Percentiles rank a stretch among this genome's conserved stretches.
phyloP scores from a whole-genome alignment of 192 early-diverging fungal genomes.

The Backusella psychrophila region DNA sequence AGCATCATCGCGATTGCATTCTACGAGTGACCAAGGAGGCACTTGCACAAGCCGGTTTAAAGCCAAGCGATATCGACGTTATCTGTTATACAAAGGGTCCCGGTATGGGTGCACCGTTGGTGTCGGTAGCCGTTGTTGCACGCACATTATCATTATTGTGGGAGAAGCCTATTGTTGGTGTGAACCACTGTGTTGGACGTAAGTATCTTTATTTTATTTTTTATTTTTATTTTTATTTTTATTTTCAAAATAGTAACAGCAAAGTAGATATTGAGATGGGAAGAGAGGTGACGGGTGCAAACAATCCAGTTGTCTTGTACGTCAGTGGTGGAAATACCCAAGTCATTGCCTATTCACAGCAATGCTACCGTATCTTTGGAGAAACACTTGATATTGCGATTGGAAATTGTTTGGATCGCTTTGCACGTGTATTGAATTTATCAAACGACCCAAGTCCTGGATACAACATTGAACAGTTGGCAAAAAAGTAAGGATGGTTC shows the following conservation, averaged over 20 bases:
- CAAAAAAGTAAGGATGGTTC: slow-evolving; percentile 81
- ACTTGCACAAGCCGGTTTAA: slow-evolving; percentile 70
- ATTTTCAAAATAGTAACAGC: too few species aligned
- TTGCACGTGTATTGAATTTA: slow-evolving; percentile 89
- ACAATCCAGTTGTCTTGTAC: slow-evolving; percentile 95
- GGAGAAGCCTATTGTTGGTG: slow-evolving; percentile 89
- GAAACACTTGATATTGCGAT: slow-evolving; percentile 98
- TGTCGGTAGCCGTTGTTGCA: slow-evolving; percentile 87
- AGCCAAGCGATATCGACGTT: slow-evolving; percentile 76
- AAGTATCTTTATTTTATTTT: too few species aligned
- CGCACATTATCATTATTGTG: slow-evolving; percentile 91
- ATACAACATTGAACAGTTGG: slow-evolving; percentile 96
- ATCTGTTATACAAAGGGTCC: slow-evolving; percentile 98
- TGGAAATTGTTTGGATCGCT: slow-evolving; percentile 97
- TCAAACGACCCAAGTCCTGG: slow-evolving; percentile 97
- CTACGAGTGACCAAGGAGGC: slow-evolving; percentile 75
- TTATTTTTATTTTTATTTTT: too few species aligned
- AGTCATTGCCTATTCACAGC: slow-evolving; percentile 95
- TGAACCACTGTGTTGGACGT: slow-evolving; percentile 98
- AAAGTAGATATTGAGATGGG: slow-evolving; percentile 95
- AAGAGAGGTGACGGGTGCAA: slow-evolving; percentile 89
- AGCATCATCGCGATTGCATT: slow-evolving; percentile 83
- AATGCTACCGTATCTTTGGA: slow-evolving; percentile 94
- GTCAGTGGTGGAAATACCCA: slow-evolving; percentile 99
- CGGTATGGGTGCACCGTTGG: slow-evolving; percentile 97